Conservation (phyloP, 768 basidiomycete genomes). For the Mycena amicta region DNA sequence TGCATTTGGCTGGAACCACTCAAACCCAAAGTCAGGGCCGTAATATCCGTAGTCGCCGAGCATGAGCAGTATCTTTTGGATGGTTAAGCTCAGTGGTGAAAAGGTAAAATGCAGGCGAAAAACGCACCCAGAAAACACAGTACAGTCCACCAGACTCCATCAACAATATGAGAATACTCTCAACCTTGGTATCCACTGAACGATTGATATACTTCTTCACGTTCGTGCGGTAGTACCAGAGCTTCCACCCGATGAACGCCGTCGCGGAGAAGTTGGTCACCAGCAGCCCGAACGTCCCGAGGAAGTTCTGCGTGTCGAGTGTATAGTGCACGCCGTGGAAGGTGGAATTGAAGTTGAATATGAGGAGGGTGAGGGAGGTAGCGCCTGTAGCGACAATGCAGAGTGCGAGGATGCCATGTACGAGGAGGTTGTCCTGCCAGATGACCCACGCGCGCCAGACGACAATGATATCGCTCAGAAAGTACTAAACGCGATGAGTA, state of each 20-base stretch:
- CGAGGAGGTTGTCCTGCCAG: conserved; percentile 11
- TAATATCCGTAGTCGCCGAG: conserved; percentile 13
- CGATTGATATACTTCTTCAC: conserved; percentile 7
- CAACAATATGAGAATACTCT: conserved; percentile 19
- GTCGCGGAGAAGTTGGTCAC: conserved; percentile 20
- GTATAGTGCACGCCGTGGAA: background rate
- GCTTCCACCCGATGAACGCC: conserved; percentile 11
- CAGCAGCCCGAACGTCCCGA: conserved; percentile 5
- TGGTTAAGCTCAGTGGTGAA: background rate
- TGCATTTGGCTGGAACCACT: conserved; percentile 24
- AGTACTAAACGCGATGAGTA: too few relatives aligned
- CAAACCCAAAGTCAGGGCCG: conserved; percentile 13
- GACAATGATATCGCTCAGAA: conserved; percentile 25
- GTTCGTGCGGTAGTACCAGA: conserved; percentile 12
- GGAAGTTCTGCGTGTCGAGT: conserved; percentile 3
- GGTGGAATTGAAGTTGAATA: background rate
- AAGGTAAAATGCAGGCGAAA: background rate
- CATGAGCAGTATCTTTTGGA: background rate
- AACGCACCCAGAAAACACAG: conserved; percentile 19
- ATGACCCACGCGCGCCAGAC: conserved; percentile 27
- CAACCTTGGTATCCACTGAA: conserved; percentile 11
- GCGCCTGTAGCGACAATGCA: conserved; percentile 17
- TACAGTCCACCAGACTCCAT: conserved; percentile 23
- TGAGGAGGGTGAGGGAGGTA: conserved; percentile 1
- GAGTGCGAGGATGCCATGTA: conserved; percentile 14